Evolutionary conservation across 805 yeast species (phyloP).

Genomic region (Huiozyma naganishii): DNA sequence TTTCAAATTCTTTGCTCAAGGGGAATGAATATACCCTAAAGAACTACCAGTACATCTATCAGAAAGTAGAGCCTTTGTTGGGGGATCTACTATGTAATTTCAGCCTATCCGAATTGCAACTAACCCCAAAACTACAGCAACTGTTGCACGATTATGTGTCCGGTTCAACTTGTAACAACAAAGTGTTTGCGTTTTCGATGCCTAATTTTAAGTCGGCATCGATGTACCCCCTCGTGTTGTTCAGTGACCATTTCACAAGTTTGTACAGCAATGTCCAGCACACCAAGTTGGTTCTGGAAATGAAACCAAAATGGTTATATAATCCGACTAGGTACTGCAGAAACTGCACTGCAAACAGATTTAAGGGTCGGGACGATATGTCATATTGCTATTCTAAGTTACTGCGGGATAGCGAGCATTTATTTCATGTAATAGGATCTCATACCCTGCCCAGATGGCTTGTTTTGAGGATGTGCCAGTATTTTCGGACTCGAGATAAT

Average conservation of each 20-base stretch:
- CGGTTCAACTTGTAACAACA: neutral
- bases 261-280: slow-evolving; percentile 5
- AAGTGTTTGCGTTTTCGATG: slow-evolving; percentile 10
- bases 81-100: slow-evolving; percentile 5
- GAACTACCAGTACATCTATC: slow-evolving; percentile 12
- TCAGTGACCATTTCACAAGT: slow-evolving; percentile 19
- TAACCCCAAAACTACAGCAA: neutral
- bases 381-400: slow-evolving; percentile 17
- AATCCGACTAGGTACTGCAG: slow-evolving; percentile 16
- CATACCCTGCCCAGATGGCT: slow-evolving; percentile 9
- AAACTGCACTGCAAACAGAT: slow-evolving; percentile 21
- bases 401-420: slow-evolving; percentile 6
- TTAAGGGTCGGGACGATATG: slow-evolving; percentile 11
- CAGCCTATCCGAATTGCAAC: slow-evolving; percentile 6
- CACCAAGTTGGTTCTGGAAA: slow-evolving; percentile 13
- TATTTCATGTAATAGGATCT: slow-evolving; percentile 6
- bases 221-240: neutral
- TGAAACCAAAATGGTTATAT: slow-evolving; percentile 27
- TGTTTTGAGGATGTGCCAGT: slow-evolving; percentile 9
- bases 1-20: slow-evolving; percentile 5
- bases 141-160: slow-evolving; percentile 1
- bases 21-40: slow-evolving; percentile 16
- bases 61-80: slow-evolving; percentile 7
- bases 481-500: slow-evolving; percentile 14
- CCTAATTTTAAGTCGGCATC: slow-evolving; percentile 10